Base-by-base conservation (phyloP, 768 basidiomycete genomes). In the Rubroboletus satanas region DNA sequence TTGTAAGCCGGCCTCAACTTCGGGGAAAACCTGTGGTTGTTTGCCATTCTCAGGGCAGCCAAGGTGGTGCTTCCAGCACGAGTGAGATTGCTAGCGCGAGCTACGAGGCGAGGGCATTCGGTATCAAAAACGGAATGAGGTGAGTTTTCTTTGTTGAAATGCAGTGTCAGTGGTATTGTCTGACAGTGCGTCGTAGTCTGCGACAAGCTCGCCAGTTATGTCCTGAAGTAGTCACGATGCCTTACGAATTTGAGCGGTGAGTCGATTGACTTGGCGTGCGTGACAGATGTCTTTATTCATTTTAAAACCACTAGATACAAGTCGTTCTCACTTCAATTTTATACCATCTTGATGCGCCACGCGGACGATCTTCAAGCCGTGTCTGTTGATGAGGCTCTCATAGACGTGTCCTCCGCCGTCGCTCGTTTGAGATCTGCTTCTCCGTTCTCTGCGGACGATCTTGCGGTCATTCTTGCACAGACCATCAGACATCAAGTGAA, bases 91-190 rank as follows among this genome's bases (percentile, higher is more conserved):
- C 97, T 0, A 93, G 90, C 63, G 83, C 90, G 10, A 95, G 92
- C 66, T 99, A 99, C 62, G 95, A 98, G 65, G 95, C 97, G 0
- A 77, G 97, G 45, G 77, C 75, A 32, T 90, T 86, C 66, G 96
- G 96, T 0, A 82, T 99, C 47, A 86, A 83, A 74, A 93, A 94
- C 57, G 96, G 96, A 2, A 98, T 98, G 94, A 94, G 89, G 94
- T 89, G 55, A 45, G 80, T 65, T 33, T 31, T 47, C 5, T 12
- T 17, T 33, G 21, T 54, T 28, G 23, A 45, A 15, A 2, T 44
- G 35, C 1, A 12, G 21, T 17, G 6, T 23, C 33, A 11, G 47
- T 26, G 6, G 26, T 18, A 46, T n/a, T 2, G 17, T 45, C 57
- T 59, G 37, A 59, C 15, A 29, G 43, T 45, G 35, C 44, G 3